These are phyloP conservation scores for Ophiocordyceps camponoti-saundersi DNA, from an alignment of 2,329 filamentous ascomycete genomes.

Conservation along the genomic window DNA sequence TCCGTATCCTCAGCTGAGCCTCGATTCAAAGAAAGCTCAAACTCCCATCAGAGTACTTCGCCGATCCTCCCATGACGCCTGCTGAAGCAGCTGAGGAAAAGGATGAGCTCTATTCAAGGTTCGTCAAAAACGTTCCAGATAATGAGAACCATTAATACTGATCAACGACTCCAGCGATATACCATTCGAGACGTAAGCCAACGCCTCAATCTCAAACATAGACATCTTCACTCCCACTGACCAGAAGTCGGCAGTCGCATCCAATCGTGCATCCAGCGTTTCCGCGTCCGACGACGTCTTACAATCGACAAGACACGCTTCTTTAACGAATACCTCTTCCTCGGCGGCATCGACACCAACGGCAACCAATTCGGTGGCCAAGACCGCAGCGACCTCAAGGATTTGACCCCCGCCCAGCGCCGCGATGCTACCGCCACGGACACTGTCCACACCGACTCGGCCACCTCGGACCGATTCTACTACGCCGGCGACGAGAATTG, in stretches of 20 bases:
- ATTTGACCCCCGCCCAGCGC: conserved; percentile 43
- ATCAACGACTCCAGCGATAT: conserved; percentile 20
- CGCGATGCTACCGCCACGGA: conserved; percentile 47
- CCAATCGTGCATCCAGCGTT: conserved; percentile 71
- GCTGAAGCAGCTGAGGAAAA: conserved; percentile 48
- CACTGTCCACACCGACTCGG: conserved; percentile 31
- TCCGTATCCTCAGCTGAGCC: background rate
- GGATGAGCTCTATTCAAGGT: conserved; percentile 48
- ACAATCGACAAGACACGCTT: conserved; percentile 41
- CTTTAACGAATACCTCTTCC: conserved; percentile 66
- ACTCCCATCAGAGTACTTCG: conserved; percentile 44
- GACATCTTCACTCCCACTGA: background rate
- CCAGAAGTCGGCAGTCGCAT: conserved; percentile 46
- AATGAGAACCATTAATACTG: conserved; percentile 3
- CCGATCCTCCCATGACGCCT: conserved; percentile 63
- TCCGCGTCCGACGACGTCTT: conserved; percentile 59
- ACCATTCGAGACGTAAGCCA: conserved; percentile 38
- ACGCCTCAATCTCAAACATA: background rate
- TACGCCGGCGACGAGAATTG: conserved; percentile 39
- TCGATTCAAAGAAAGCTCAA: background rate
- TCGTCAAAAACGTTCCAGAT: conserved; percentile 13
- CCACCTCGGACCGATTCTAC: conserved; percentile 28
- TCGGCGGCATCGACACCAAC: conserved; percentile 59
- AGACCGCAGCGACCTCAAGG: conserved; percentile 32
- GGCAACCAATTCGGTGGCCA: conserved; percentile 43